Conservation (phyloP, 495 filamentous ascomycete species). For the Aspergillus ellipticus region DNA sequence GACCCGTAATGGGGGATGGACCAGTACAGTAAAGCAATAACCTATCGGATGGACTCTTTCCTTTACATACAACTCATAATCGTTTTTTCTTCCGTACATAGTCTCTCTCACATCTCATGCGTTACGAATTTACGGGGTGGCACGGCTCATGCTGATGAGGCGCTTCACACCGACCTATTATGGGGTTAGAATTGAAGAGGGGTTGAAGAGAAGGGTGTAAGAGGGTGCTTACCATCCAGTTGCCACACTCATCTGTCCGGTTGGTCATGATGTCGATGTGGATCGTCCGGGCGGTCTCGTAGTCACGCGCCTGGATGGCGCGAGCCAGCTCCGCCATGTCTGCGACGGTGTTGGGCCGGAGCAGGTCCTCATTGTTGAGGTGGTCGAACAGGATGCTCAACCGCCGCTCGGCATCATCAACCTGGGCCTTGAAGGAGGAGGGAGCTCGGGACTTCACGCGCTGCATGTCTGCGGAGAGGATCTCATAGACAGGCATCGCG, state of each 20-base stretch:
- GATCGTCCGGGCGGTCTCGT: conserved; percentile 66
- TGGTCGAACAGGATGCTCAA: conserved; percentile 91
- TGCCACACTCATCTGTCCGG: conserved; percentile 78
- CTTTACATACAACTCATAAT: conserved; percentile 11
- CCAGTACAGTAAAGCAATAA: conserved; percentile 6
- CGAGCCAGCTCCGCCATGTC: conserved; percentile 63
- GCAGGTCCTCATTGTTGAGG: conserved; percentile 88
- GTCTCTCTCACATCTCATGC: neutral
- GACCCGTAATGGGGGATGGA: neutral
- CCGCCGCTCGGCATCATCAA: conserved; percentile 88
- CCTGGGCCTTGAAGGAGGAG: conserved; percentile 72
- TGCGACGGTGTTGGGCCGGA: conserved; percentile 76
- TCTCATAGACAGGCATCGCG: conserved; percentile 74
- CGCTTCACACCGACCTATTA: conserved; percentile 83
- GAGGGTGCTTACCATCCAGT: conserved; percentile 82
- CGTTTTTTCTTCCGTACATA: neutral
- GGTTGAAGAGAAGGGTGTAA: neutral
- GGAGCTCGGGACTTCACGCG: conserved; percentile 82
- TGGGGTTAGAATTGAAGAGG: neutral
- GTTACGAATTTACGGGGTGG: conserved; percentile 48
- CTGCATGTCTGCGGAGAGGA: conserved; percentile 80
- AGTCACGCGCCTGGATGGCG: conserved; percentile 68
- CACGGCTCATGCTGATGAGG: conserved; percentile 86
- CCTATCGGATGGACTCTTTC: neutral
- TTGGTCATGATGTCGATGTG: conserved; percentile 81